Percentiles rank a stretch among this genome's conserved stretches.
These are phyloP conservation scores for Citrus inodora DNA, from an alignment of 345 rosid genomes.

Conservation along the genomic window DNA sequence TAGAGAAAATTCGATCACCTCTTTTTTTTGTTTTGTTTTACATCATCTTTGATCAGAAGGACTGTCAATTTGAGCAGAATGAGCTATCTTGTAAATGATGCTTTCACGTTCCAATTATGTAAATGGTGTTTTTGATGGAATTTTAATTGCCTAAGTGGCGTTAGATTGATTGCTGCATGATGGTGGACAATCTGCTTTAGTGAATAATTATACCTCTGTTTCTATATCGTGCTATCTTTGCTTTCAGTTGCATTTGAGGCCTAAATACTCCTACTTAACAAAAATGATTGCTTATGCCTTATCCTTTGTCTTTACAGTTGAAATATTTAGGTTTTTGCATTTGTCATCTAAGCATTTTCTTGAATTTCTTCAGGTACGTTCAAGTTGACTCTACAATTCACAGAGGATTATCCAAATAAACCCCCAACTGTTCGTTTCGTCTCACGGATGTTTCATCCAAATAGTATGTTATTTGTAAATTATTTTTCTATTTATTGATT, in stretches of 20 bases:
- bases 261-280: neutral
- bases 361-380: constrained; percentile 46
- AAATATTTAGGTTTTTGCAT: neutral
- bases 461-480: constrained; percentile 39
- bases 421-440: constrained; percentile 68
- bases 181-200: neutral
- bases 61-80: neutral
- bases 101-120: neutral
- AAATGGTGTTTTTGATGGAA: neutral
- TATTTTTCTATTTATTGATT: neutral
- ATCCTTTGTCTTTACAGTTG: neutral
- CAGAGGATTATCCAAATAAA: constrained; percentile 66
- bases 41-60: neutral
- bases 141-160: neutral
- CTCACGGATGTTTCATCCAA: constrained; percentile 67
- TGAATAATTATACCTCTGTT: neutral
- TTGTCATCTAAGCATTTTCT: neutral
- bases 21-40: too few species aligned
- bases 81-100: neutral
- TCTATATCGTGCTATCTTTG: neutral
- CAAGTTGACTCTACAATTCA: constrained; percentile 59
- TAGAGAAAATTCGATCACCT: neutral
- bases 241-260: too few species aligned
- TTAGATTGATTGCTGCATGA: neutral
- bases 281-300: neutral